Evolutionary conservation across 345 rosid species (phyloP).

Genomic region (Lumnitzera littorea): DNA sequence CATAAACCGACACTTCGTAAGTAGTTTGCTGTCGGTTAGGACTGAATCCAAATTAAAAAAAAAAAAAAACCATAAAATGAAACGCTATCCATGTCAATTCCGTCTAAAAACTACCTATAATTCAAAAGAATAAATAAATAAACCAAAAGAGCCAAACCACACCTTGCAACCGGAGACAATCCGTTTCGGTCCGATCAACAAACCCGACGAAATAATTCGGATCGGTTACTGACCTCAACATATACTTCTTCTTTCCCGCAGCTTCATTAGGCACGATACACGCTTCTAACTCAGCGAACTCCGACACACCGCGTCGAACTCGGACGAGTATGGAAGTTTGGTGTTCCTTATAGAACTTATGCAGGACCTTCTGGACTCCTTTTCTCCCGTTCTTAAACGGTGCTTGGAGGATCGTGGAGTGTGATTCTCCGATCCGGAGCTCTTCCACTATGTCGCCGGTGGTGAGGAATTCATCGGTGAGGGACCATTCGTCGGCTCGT

Average conservation of each 20-base stretch:
- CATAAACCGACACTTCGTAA: too few species aligned
- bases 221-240: constrained; percentile 70
- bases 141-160: constrained; percentile 10
- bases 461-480: constrained; percentile 65
- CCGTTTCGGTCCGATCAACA: constrained; percentile 65
- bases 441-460: constrained; percentile 90
- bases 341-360: constrained; percentile 47
- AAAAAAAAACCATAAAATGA: too few species aligned
- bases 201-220: constrained; percentile 82
- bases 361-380: constrained; percentile 79
- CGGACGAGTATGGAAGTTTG: constrained; percentile 66
- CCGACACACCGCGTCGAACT: constrained; percentile 58
- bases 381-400: constrained; percentile 78
- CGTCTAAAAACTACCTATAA: neutral
- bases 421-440: constrained; percentile 39
- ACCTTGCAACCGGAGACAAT: constrained; percentile 83
- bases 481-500: constrained; percentile 71
- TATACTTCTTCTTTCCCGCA: constrained; percentile 51
- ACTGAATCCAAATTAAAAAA: too few species aligned
- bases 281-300: constrained; percentile 61
- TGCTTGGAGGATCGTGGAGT: constrained; percentile 21
- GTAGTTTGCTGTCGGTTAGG: too few species aligned
- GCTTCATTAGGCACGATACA: constrained; percentile 80
- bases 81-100: too few species aligned
- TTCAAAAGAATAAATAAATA: constrained; percentile 4